These are phyloP conservation scores for Mucor plumbeus DNA, from an alignment of 371 early-diverging fungal species.

Conservation along the genomic window DNA sequence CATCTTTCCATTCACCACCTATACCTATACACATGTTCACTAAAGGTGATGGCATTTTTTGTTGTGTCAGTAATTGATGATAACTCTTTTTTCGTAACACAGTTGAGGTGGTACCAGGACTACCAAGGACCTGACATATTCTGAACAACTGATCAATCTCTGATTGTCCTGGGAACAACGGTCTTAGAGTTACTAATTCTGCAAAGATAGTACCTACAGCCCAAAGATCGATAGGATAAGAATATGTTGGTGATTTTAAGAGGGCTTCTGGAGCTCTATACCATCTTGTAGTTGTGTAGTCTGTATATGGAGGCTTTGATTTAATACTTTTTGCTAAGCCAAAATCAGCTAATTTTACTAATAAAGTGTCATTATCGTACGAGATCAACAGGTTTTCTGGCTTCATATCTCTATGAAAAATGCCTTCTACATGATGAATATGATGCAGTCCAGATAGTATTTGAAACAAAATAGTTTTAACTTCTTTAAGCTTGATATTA, in stretches of 20 bases:
- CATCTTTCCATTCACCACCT: conserved; percentile 74
- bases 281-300: conserved; percentile 97
- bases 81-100: background rate
- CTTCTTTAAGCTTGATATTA: conserved; percentile 7
- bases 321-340: conserved; percentile 90
- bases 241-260: conserved; percentile 82
- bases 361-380: conserved; percentile 23
- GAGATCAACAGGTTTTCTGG: conserved; percentile 82
- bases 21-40: conserved; percentile 7
- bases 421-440: conserved; percentile 83
- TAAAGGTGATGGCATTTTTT: conserved; percentile 5
- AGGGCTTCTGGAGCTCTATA: conserved; percentile 98
- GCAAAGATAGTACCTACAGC: conserved; percentile 94
- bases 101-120: conserved; percentile 34
- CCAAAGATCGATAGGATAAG: conserved; percentile 98
- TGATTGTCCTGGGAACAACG: conserved; percentile 93
- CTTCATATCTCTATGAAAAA: conserved; percentile 96
- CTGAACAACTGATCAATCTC: conserved; percentile 89
- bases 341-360: conserved; percentile 93
- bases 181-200: conserved; percentile 82
- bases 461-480: conserved; percentile 59
- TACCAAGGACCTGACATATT: conserved; percentile 70
- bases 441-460: conserved; percentile 82
- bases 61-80: background rate
- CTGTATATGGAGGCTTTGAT: conserved; percentile 82